Percentiles rank a stretch among this genome's conserved stretches.
Evolutionary conservation across 208 protist species (phyloP).

Genomic region (Acanthamoeba culbertsoni): DNA sequence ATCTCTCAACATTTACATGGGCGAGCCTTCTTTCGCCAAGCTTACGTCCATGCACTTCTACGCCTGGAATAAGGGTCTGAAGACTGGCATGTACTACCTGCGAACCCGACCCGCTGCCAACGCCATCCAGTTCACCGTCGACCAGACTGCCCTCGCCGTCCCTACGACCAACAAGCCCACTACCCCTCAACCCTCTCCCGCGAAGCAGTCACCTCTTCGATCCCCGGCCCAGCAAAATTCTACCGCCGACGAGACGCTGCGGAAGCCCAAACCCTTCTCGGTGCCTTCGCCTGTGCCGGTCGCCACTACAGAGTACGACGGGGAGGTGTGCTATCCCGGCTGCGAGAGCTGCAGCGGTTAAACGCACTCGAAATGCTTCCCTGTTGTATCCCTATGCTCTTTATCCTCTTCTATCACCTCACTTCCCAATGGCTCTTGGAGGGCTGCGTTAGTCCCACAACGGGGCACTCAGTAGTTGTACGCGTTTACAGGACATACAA

Average conservation of each 20-base stretch:
- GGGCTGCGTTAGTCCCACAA: background rate
- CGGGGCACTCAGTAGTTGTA: too few relatives aligned
- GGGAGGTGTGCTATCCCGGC: constrained; percentile 48
- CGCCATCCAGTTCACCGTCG: constrained; percentile 99
- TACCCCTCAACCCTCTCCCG: background rate
- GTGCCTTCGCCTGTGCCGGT: background rate
- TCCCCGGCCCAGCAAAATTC: background rate
- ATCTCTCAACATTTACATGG: constrained; percentile 98
- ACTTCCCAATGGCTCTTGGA: background rate
- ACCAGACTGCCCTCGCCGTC: constrained; percentile 75
- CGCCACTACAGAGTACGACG: background rate
- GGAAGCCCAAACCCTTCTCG: background rate
- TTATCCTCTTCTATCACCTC: background rate
- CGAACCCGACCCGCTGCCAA: constrained; percentile 95
- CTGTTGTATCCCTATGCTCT: background rate
- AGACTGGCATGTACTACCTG: constrained; percentile 99
- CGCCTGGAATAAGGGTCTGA: constrained; percentile 97
- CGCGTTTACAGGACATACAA: too few relatives aligned
- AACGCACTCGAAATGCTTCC: too few relatives aligned
- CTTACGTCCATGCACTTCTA: constrained; percentile 99
- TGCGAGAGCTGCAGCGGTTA: constrained; percentile 39
- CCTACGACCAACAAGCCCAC: background rate
- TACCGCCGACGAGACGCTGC: background rate
- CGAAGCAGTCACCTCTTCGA: background rate
- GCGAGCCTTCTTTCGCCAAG: constrained; percentile 91